Conservation (phyloP, 352 stramenopile genomes). For the Phytophthora rubi region DNA sequence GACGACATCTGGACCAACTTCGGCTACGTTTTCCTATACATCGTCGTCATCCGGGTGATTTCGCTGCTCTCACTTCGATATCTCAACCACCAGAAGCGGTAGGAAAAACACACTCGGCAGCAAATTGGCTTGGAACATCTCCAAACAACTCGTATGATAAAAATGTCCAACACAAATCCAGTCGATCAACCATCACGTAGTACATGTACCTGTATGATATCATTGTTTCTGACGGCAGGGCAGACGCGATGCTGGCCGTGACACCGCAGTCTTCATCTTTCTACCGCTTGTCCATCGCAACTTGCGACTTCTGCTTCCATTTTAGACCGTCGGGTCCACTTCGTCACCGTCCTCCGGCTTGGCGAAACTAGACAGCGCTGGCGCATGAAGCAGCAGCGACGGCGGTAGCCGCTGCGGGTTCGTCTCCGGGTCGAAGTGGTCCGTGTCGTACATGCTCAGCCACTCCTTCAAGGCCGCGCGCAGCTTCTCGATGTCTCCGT, state of each 20-base stretch:
- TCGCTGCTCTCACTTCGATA: constrained; percentile 43
- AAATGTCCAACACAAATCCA: constrained; percentile 14
- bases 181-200: not conserved
- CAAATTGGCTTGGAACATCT: not conserved
- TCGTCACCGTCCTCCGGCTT: constrained; percentile 12
- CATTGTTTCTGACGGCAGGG: constrained; percentile 12
- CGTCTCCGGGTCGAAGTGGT: constrained; percentile 41
- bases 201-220: not conserved
- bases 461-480: constrained; percentile 63
- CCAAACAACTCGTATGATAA: not conserved
- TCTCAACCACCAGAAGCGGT: constrained; percentile 48
- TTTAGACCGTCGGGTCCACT: constrained; percentile 30
- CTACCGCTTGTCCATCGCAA: not conserved
- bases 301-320: not conserved
- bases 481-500: constrained; percentile 68
- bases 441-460: constrained; percentile 80
- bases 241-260: not conserved
- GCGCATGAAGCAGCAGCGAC: constrained; percentile 80
- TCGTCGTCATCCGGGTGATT: constrained; percentile 36
- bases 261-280: constrained; percentile 1
- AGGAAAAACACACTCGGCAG: not conserved
- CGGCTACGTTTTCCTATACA: constrained; percentile 32
- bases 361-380: constrained; percentile 58
- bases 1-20: constrained; percentile 37
- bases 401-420: constrained; percentile 44